Base-by-base conservation (phyloP, 768 basidiomycete genomes). In the Filobasidium wieringae region DNA sequence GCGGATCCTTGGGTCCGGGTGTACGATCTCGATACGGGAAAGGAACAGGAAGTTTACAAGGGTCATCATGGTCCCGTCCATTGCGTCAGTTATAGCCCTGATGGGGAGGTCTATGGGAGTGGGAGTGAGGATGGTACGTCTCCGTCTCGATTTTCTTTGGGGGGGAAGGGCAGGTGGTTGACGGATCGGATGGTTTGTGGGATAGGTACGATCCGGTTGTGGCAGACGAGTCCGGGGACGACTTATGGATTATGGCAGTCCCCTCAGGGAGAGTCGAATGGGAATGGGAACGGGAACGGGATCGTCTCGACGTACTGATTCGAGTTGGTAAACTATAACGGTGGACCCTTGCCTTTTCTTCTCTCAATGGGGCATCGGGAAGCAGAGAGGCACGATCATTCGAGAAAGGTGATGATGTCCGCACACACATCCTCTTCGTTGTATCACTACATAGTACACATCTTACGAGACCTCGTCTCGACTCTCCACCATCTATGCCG, bases 21-120 rank as follows among this genome's bases (percentile, higher is more conserved):
- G 30, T 90, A 97, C 71, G 86, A 85, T 15, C 83, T 92, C 68
- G 66, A 72, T 36, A 81, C 86, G 31, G 95, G 93, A 1, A 84
- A 85, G 72, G 92, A 99, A 76, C 76, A 81, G 62, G 93, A 96
- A 57, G 81, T 95, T 30, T 79, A 91, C 58, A 93, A 95, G 74
- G 93, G 93, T 4, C 95, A 97, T 68, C 95, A 97, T 70, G 95
- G 93, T 24, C 92, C 93, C 19, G 92, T 97, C 17, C 90, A 93
- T 66, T 88, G 87, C 55, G 85, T 93, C 47, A 85, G 87, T 66
- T 93, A 85, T 74, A 88, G 86, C 69, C 93, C 93, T 0, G 93
- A 97, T 71, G 93, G 93, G 24, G 95, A 97, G 77, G 81, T 95
- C 79, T 97, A 88, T 72, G 93, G 93, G 33, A 91, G 88, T 67